phyloP scores from a whole-genome alignment of 2,329 filamentous ascomycete genomes.

The Colletotrichum destructivum region DNA sequence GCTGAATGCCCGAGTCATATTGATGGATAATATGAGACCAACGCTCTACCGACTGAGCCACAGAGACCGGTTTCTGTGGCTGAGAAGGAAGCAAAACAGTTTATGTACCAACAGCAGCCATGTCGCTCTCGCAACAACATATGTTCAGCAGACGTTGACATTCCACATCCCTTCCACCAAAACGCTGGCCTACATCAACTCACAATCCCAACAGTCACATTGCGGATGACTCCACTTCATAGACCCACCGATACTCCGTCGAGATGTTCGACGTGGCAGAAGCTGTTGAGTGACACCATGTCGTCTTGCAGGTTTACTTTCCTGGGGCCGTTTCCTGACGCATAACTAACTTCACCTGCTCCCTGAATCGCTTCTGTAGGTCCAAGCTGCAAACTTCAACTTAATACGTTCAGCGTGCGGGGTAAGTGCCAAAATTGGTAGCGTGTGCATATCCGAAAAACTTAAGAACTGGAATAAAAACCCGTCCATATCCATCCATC shows the following conservation, averaged over 20 bases:
- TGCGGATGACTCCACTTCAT: too few species aligned
- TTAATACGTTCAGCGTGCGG: too few species aligned
- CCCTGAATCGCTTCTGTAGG: background rate
- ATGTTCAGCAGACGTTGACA: rapidly evolving
- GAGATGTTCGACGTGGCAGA: background rate
- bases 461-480: too few species aligned
- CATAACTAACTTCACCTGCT: background rate
- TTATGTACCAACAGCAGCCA: background rate
- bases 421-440: too few species aligned
- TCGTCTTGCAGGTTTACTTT: too few species aligned
- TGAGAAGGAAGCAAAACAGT: rapidly evolving
- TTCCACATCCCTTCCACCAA: too few species aligned
- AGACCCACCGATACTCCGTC: too few species aligned
- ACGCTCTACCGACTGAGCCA: conserved; percentile 42
- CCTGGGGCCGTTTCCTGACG: background rate
- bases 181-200: too few species aligned
- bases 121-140: background rate
- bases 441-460: too few species aligned
- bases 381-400: background rate
- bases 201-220: too few species aligned
- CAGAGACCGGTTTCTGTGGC: conserved; percentile 6
- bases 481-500: too few species aligned
- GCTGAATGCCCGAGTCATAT: conserved; percentile 15
- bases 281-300: background rate
- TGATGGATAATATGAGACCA: conserved; percentile 35